A percentile compares a stretch with the other conserved stretches of the same genome.
Evolutionary conservation across 805 yeast species (phyloP).

Genomic region (Schwanniomyces polymorphus): DNA sequence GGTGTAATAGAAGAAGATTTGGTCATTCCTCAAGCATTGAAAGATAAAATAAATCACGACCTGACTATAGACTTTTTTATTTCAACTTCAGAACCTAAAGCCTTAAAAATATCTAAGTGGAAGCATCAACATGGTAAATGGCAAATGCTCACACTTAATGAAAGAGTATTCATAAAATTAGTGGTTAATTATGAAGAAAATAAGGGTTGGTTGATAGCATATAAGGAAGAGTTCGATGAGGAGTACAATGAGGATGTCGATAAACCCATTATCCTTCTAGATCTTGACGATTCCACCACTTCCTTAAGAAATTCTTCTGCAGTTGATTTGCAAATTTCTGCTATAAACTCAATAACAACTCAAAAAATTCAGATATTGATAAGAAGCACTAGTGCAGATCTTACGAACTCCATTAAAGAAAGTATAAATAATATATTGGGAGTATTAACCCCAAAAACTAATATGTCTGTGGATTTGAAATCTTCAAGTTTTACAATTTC

Average conservation of each 20-base stretch:
- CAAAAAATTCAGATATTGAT: slow-evolving; percentile 29
- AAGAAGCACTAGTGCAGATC: slow-evolving; percentile 29
- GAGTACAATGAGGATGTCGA: slow-evolving; percentile 30
- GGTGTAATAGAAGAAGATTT: slow-evolving; percentile 15
- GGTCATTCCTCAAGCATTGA: slow-evolving; percentile 35
- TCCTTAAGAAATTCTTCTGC: slow-evolving; percentile 35
- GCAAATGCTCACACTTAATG: slow-evolving; percentile 43
- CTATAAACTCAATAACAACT: slow-evolving; percentile 29
- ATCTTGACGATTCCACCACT: slow-evolving; percentile 21
- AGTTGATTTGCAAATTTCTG: slow-evolving; percentile 36
- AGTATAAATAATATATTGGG: slow-evolving; percentile 30
- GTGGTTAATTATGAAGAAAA: slow-evolving; percentile 34
- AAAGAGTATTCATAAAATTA: slow-evolving; percentile 36
- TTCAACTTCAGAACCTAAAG: slow-evolving; percentile 30
- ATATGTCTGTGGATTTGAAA: background rate
- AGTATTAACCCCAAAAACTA: slow-evolving; percentile 9
- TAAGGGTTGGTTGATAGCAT: slow-evolving; percentile 38
- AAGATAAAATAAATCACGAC: slow-evolving; percentile 37
- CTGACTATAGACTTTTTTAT: slow-evolving; percentile 37
- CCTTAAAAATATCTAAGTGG: slow-evolving; percentile 44
- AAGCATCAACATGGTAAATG: slow-evolving; percentile 41
- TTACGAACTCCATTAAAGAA: slow-evolving; percentile 22
- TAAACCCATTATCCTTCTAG: slow-evolving; percentile 34
- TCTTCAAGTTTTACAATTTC: slow-evolving; percentile 29
- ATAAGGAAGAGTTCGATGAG: slow-evolving; percentile 38